phyloP scores from a whole-genome alignment of 179 eudicot species.

The Silene noctiflora region DNA sequence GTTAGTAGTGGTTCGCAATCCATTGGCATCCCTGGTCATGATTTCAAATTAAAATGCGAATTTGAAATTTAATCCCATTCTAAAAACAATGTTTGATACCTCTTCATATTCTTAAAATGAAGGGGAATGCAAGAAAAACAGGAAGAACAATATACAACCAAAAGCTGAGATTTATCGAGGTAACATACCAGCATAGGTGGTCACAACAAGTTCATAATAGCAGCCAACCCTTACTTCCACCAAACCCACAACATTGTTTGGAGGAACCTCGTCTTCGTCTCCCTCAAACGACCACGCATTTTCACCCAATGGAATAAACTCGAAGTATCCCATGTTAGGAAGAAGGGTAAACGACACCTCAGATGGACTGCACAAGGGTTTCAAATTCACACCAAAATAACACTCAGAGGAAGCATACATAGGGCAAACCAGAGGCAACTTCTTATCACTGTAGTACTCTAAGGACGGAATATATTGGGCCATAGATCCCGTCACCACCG shows the following conservation, averaged over 20 bases:
- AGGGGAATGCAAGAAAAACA: not conserved
- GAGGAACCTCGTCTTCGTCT: conserved; percentile 43
- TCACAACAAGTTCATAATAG: conserved; percentile 64
- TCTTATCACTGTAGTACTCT: conserved; percentile 48
- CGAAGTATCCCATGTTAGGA: conserved; percentile 71
- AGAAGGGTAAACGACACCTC: conserved; percentile 59
- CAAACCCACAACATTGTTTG: conserved; percentile 43
- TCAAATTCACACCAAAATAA: conserved; percentile 67
- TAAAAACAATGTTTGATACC: too few species aligned
- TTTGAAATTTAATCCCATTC: too few species aligned
- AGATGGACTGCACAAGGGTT: conserved; percentile 55
- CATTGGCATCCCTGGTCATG: too few species aligned
- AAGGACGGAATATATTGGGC: conserved; percentile 62
- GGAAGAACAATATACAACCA: not conserved
- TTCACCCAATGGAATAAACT: conserved; percentile 60
- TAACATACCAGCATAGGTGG: conserved; percentile 61
- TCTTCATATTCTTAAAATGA: not conserved
- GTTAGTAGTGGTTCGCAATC: too few species aligned
- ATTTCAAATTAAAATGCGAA: too few species aligned
- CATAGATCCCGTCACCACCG: conserved; percentile 74
- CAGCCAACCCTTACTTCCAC: conserved; percentile 48
- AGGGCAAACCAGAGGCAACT: conserved; percentile 55
- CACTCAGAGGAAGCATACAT: conserved; percentile 82
- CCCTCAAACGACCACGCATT: conserved; percentile 31
- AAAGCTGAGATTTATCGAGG: not conserved